Conservation (phyloP, 164 flowering plant species). For the Tetracentron sinense region DNA sequence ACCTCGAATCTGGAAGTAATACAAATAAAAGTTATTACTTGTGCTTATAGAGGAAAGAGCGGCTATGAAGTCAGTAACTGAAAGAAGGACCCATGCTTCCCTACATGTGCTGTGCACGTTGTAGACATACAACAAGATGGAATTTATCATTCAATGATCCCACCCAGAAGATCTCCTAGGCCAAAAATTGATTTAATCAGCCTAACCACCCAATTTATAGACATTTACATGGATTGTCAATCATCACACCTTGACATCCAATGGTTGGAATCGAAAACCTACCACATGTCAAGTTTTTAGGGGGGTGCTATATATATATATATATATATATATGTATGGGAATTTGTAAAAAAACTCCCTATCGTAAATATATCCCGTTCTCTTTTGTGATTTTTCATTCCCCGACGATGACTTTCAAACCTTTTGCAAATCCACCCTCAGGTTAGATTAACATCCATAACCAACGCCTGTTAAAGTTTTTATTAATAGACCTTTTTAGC, state of each 20-base stretch:
- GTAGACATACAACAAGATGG: not conserved
- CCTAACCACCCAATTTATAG: not conserved
- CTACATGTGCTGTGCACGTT: not conserved
- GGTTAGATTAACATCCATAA: too few species aligned
- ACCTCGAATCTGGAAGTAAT: slow-evolving; percentile 50
- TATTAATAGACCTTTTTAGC: too few species aligned
- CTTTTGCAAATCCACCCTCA: too few species aligned
- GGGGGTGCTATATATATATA: too few species aligned
- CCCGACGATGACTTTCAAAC: too few species aligned
- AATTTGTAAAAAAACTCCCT: too few species aligned
- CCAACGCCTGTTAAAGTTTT: too few species aligned
- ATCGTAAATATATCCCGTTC: too few species aligned
- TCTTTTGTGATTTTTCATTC: too few species aligned
- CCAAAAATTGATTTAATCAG: not conserved
- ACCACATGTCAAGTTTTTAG: too few species aligned
- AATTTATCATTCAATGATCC: not conserved
- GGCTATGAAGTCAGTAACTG: not conserved
- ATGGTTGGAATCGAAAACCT: too few species aligned
- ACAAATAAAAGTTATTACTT: not conserved
- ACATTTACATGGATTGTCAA: not conserved
- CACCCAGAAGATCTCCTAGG: not conserved
- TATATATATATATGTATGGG: too few species aligned
- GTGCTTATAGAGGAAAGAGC: not conserved
- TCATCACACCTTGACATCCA: not conserved
- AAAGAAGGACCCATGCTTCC: not conserved